Percentiles rank a stretch among this genome's conserved stretches.
Conservation (phyloP, 768 basidiomycete species). For the Amanita thiersii region DNA sequence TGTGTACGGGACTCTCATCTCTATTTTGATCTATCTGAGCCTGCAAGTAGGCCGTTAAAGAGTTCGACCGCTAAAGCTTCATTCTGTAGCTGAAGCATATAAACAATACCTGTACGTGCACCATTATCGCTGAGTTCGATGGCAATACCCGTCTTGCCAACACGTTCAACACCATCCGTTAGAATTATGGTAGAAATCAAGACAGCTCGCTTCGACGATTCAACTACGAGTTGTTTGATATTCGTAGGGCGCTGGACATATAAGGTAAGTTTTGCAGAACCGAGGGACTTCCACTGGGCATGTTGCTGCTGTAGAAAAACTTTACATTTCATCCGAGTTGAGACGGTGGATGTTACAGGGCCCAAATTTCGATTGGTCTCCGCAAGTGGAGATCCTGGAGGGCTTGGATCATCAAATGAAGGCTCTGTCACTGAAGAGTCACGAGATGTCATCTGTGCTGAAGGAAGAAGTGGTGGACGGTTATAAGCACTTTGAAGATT, state of each 20-base stretch:
- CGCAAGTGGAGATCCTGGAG: slow-evolving; percentile 73
- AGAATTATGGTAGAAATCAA: slow-evolving; percentile 94
- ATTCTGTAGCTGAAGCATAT: slow-evolving; percentile 95
- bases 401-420: slow-evolving; percentile 65
- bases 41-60: slow-evolving; percentile 80
- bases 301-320: slow-evolving; percentile 94
- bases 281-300: slow-evolving; percentile 96
- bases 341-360: slow-evolving; percentile 68
- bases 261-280: slow-evolving; percentile 78
- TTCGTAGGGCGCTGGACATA: slow-evolving; percentile 82
- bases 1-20: not conserved
- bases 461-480: slow-evolving; percentile 54
- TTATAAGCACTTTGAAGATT: slow-evolving; percentile 33
- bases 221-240: slow-evolving; percentile 93
- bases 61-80: slow-evolving; percentile 79
- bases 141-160: slow-evolving; percentile 98
- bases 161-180: slow-evolving; percentile 93
- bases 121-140: slow-evolving; percentile 92
- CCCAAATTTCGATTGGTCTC: slow-evolving; percentile 46
- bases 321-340: slow-evolving; percentile 96
- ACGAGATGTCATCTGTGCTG: slow-evolving; percentile 46
- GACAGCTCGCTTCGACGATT: slow-evolving; percentile 71
- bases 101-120: slow-evolving; percentile 85
- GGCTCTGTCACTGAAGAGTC: slow-evolving; percentile 42
- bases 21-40: slow-evolving; percentile 61